These are phyloP conservation scores for Microdochium paspali DNA, from an alignment of 2,329 filamentous ascomycete genomes.

Conservation along the genomic window DNA sequence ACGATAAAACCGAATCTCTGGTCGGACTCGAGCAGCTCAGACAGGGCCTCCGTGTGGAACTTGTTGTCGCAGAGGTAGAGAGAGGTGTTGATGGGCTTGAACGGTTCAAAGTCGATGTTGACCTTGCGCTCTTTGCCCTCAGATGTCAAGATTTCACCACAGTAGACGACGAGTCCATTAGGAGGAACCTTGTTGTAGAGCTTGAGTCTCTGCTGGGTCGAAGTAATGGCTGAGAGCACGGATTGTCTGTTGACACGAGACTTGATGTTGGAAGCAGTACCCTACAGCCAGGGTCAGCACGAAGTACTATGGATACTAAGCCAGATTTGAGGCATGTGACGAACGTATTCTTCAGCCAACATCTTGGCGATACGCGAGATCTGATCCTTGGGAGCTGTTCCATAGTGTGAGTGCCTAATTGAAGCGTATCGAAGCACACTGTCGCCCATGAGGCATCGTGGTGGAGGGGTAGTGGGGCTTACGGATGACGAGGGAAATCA, in stretches of 20 bases:
- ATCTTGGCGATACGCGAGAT: conserved; percentile 95
- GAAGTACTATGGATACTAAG: too few relatives aligned
- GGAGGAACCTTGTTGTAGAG: conserved; percentile 98
- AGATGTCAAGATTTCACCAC: conserved; percentile 98
- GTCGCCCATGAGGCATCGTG: conserved; percentile 6
- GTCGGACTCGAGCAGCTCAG: conserved; percentile 94
- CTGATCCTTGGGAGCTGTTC: conserved; percentile 88
- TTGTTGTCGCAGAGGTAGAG: conserved; percentile 99
- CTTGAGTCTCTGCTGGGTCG: conserved; percentile 97
- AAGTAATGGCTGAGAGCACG: conserved; percentile 95
- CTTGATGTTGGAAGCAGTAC: conserved; percentile 98
- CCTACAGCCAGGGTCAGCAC: conserved; percentile 54
- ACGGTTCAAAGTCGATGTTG: conserved; percentile 99
- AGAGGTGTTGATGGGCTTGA: conserved; percentile 99
- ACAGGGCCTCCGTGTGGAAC: conserved; percentile 95
- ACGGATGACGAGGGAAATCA: conserved; percentile 99
- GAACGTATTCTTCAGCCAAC: conserved; percentile 99
- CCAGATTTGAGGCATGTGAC: conserved; percentile 20
- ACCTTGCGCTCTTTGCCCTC: conserved; percentile 99
- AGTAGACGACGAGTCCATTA: conserved; percentile 97
- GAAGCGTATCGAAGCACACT: conserved; percentile 5
- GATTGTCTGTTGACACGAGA: conserved; percentile 98
- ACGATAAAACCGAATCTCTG: conserved; percentile 99
- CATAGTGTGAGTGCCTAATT: conserved; percentile 8
- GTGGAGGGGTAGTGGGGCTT: conserved; percentile 23